Evolutionary conservation across 306 rosid genomes (phyloP).

Genomic region (Vigna angularis): DNA sequence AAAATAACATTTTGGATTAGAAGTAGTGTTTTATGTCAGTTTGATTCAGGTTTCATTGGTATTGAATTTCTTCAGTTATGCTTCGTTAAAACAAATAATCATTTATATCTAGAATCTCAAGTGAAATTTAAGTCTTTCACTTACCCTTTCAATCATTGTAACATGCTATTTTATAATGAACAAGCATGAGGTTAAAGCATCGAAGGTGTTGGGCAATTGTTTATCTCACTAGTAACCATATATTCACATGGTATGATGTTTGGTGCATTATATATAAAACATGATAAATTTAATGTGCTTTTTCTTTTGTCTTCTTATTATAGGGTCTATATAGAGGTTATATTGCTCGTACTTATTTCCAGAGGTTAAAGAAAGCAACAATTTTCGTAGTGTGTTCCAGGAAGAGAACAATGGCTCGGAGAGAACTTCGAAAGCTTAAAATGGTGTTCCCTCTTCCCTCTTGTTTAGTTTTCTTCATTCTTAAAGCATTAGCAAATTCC

Average conservation of each 20-base stretch:
- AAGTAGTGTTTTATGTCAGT: too few relatives aligned
- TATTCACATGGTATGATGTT: slow-evolving; percentile 22
- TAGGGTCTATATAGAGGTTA: slow-evolving; percentile 66
- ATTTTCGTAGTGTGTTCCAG: slow-evolving; percentile 64
- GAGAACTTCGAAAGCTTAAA: slow-evolving; percentile 71
- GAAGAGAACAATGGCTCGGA: slow-evolving; percentile 73
- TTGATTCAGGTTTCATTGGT: too few relatives aligned
- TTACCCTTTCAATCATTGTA: slow-evolving; percentile 21
- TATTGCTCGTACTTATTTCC: slow-evolving; percentile 44
- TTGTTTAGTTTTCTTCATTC: slow-evolving; percentile 24
- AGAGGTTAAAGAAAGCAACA: slow-evolving; percentile 62
- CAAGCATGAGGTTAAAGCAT: background rate
- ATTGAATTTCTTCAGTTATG: rapidly evolving
- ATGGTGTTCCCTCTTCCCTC: slow-evolving; percentile 56
- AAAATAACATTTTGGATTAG: too few relatives aligned
- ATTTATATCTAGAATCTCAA: background rate
- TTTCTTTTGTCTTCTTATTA: slow-evolving; percentile 30
- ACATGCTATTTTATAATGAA: background rate
- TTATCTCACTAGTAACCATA: slow-evolving; percentile 8
- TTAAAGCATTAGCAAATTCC: slow-evolving; percentile 17
- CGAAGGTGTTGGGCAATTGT: slow-evolving; percentile 21
- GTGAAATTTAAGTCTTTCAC: slow-evolving; percentile 25
- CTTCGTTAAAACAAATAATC: too few relatives aligned
- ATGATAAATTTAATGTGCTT: slow-evolving; percentile 37
- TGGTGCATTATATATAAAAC: background rate